phyloP scores from a whole-genome alignment of 495 filamentous ascomycete genomes.

The Lentithecium fluviatile region DNA sequence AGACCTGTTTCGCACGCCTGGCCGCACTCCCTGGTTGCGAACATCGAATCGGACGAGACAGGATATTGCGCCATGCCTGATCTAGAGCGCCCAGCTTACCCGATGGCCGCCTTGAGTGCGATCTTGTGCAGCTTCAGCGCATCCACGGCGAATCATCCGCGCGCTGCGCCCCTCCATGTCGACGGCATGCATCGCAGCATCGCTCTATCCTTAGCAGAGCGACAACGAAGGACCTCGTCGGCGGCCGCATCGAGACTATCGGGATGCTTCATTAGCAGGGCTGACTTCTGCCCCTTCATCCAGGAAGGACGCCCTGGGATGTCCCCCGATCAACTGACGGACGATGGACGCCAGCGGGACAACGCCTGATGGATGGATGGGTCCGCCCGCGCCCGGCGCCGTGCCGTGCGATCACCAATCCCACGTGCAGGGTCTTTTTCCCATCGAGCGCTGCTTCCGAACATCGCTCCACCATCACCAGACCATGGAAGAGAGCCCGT shows the following conservation, averaged over 20 bases:
- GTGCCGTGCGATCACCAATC: background rate
- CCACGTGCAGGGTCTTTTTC: background rate
- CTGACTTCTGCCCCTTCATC: background rate
- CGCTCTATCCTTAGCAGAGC: background rate
- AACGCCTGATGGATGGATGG: background rate
- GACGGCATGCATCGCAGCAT: background rate
- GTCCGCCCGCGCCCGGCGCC: background rate
- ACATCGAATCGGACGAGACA: background rate
- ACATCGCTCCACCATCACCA: background rate
- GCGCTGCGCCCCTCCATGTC: background rate
- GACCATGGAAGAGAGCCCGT: background rate
- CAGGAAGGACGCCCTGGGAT: background rate
- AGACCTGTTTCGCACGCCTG: background rate
- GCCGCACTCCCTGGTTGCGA: background rate
- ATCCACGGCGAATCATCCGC: slow-evolving; percentile 4
- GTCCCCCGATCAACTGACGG: background rate
- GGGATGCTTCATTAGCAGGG: background rate
- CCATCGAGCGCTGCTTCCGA: background rate
- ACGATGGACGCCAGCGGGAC: background rate
- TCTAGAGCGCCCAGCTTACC: background rate
- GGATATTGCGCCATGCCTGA: background rate
- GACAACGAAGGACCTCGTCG: background rate
- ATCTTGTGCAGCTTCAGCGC: slow-evolving; percentile 8
- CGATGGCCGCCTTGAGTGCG: background rate
- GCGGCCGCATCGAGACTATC: background rate